phyloP scores from a whole-genome alignment of 2,329 filamentous ascomycete species.

The Rhynchosporium secalis region DNA sequence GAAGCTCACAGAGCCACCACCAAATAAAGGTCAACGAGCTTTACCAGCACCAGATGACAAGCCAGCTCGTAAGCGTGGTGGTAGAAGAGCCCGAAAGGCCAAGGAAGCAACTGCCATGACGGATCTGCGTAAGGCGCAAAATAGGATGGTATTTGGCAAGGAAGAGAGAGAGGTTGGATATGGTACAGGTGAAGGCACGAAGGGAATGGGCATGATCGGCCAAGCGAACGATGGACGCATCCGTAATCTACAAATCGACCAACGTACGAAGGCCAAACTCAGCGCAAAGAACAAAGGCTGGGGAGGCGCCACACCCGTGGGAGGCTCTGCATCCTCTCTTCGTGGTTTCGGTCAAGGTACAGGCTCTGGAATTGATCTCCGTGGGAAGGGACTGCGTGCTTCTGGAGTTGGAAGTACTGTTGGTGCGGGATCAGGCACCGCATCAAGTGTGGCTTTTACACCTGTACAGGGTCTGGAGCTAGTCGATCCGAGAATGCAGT shows the following conservation, averaged over 20 bases:
- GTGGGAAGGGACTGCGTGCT: constrained; percentile 70
- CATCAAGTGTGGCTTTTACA: constrained; percentile 87
- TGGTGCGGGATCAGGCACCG: constrained; percentile 67
- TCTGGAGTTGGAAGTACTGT: constrained; percentile 77
- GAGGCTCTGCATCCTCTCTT: constrained; percentile 76
- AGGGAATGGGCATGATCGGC: constrained; percentile 94
- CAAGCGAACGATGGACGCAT: constrained; percentile 85
- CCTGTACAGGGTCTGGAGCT: constrained; percentile 93
- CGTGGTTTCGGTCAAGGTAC: constrained; percentile 70
- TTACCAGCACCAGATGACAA: constrained; percentile 95
- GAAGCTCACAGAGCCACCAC: constrained; percentile 87
- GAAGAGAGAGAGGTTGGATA: constrained; percentile 94
- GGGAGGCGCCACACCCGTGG: constrained; percentile 68
- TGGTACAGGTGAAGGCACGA: constrained; percentile 79
- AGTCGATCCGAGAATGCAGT: constrained; percentile 87
- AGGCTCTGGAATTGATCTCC: constrained; percentile 65
- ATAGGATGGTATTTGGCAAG: constrained; percentile 92
- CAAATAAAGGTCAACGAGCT: constrained; percentile 83
- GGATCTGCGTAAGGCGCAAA: constrained; percentile 92
- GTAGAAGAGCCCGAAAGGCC: constrained; percentile 83
- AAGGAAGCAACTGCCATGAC: constrained; percentile 98
- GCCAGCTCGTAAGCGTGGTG: constrained; percentile 87
- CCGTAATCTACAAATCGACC: constrained; percentile 84
- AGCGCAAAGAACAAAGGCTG: constrained; percentile 95
- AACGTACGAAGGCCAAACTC: constrained; percentile 88